Base-by-base conservation (phyloP, 805 yeast genomes). In the Wickerhamomyces xylosicus region DNA sequence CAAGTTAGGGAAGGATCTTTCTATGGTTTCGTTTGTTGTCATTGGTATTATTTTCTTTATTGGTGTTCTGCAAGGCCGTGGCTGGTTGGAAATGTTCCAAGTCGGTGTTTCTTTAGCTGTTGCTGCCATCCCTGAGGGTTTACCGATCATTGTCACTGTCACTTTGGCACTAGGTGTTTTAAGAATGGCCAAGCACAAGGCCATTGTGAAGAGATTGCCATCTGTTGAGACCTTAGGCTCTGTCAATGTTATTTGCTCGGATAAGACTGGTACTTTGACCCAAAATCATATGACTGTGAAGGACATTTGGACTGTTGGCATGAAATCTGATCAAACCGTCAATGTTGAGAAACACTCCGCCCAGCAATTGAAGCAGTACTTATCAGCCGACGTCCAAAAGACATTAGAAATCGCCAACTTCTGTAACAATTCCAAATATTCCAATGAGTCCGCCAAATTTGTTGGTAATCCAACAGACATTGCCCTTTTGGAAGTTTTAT, bases 111-210 rank as follows among this genome's bases (percentile, higher is more conserved):
- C 97, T 2, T 69, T 92, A 45, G 99, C 98, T 3, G 99, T 92
- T 16, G 99, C 99, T 37, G 98, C 98, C 3, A 92, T 92, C 50
- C 99, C 99, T 5, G 99, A 92, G 62, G 99, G 99, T 39, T 72
- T 92, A 48, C 98, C 99, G 1, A 92, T 92, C 52, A 92, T 92
- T 58, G 98, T 92, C 32, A 90, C 99, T 5, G 98, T 92, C 9
- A 92, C 98, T 0, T 67, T 92, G 46, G 99, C 98, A 0, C 67
- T 92, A 18, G 98, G 98, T 37, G 98, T 92, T 34, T 67, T 92
- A 48, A 72, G 97, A 63, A 92, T 92, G 98, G 97, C 98, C 5
- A 77, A 76, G 38, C 80, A 87, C 50, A 84, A 82, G 52, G 98
- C 97, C 3, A 92, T 92, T 56, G 95, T 92, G 38, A 83, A 89